These are phyloP conservation scores for Boletus patriciae DNA, from an alignment of 768 basidiomycete genomes.

Conservation along the genomic window DNA sequence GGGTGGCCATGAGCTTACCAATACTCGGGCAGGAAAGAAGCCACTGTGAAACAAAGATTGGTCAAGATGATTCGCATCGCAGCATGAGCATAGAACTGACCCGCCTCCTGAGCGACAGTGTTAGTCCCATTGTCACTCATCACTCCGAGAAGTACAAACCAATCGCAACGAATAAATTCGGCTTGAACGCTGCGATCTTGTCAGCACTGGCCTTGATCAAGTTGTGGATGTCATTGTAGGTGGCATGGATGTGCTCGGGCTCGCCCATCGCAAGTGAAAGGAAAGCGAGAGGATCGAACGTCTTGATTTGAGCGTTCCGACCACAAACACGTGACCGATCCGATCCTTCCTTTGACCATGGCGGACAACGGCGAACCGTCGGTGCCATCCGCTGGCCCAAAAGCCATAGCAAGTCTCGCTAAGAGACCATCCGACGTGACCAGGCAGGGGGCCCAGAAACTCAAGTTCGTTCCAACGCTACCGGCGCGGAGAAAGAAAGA, in stretches of 20 bases:
- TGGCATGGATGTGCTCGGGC: slow-evolving; percentile 65
- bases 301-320: neutral
- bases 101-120: slow-evolving; percentile 62
- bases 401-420: slow-evolving; percentile 74
- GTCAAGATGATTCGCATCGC: slow-evolving; percentile 13
- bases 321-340: slow-evolving; percentile 20
- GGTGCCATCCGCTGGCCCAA: slow-evolving; percentile 38
- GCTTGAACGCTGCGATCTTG: slow-evolving; percentile 80
- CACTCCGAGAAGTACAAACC: slow-evolving; percentile 44
- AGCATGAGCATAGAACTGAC: slow-evolving; percentile 46
- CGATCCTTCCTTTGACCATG: slow-evolving; percentile 11
- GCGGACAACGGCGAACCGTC: slow-evolving; percentile 13
- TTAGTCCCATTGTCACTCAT: neutral
- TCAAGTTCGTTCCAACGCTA: slow-evolving; percentile 79
- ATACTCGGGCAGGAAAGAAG: slow-evolving; percentile 93
- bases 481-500: slow-evolving; percentile 78
- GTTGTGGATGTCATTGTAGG: slow-evolving; percentile 93
- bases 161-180: slow-evolving; percentile 84
- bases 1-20: slow-evolving; percentile 45
- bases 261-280: slow-evolving; percentile 31
- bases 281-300: neutral
- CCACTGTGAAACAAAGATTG: slow-evolving; percentile 52
- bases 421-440: slow-evolving; percentile 72
- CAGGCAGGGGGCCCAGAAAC: slow-evolving; percentile 68
- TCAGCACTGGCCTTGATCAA: slow-evolving; percentile 68